Evolutionary conservation across 352 stramenopile species (phyloP).

Genomic region (Thraustotheca clavata): DNA sequence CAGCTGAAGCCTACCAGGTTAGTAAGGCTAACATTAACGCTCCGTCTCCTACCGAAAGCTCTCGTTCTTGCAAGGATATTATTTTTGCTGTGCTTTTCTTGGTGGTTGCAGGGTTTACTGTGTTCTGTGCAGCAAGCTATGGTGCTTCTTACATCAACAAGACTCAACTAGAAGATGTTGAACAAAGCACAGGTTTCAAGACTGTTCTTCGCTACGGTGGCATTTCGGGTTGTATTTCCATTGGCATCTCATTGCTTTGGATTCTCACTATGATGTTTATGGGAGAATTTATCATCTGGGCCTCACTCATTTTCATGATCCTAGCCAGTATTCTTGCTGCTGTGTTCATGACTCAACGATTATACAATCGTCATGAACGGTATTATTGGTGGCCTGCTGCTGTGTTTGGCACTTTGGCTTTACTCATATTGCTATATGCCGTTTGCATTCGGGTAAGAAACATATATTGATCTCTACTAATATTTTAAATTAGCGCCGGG

Average conservation of each 20-base stretch:
- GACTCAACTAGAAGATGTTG: constrained; percentile 31
- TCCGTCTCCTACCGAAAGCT: neutral
- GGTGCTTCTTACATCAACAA: constrained; percentile 22
- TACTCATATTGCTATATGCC: constrained; percentile 43
- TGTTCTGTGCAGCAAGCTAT: constrained; percentile 4
- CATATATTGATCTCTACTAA: neutral
- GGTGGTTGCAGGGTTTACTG: neutral
- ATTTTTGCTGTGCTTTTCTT: constrained; percentile 12
- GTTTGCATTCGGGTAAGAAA: constrained; percentile 46
- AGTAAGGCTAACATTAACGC: neutral
- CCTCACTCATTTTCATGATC: constrained; percentile 41
- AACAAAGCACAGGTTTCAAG: constrained; percentile 38
- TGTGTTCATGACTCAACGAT: constrained; percentile 35
- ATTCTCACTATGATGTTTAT: constrained; percentile 57
- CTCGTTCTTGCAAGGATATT: constrained; percentile 16
- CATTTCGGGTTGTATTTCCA: constrained; percentile 38
- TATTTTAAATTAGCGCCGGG: constrained; percentile 35
- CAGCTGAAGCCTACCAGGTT: too few species aligned
- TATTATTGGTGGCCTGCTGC: constrained; percentile 46
- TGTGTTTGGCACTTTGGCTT: constrained; percentile 32
- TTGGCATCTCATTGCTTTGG: constrained; percentile 64
- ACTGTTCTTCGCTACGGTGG: constrained; percentile 47
- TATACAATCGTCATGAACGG: constrained; percentile 32
- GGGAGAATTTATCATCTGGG: constrained; percentile 43
- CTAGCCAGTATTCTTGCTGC: constrained; percentile 26